Base-by-base conservation (phyloP, 2,329 filamentous ascomycete species). In the Aspergillus chevalieri region DNA sequence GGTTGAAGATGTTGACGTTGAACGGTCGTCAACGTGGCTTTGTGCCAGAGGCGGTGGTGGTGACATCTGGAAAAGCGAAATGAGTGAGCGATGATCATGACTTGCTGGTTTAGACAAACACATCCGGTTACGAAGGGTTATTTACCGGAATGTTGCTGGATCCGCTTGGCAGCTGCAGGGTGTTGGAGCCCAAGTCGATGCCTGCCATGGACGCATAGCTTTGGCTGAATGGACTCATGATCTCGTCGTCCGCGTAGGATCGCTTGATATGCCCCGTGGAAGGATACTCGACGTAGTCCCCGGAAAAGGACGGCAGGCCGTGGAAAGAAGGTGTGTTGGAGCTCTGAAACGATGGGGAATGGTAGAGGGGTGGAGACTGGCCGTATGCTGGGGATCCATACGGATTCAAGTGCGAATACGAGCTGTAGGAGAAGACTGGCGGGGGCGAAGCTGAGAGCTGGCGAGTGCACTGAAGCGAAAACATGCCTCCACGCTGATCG, bases 401-500 rank as follows among this genome's bases (percentile, higher is more conserved):
- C 43, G 67, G 64, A 44, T 80, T 77, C 24, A 68, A 60, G 3
- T 72, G 65, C 14, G 73, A 68, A 43, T 76, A 74, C 7, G 77
- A 67, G 24, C 74, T 71, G 57, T 80, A 81, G 17, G 74, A 76
- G 59, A 82, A 80, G 3, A 77, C 62, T 4, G 69, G 78, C 38
- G 80, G 79, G 14, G 80, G 79, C 43, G 79, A 82, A 22, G 78
- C 78, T 19, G 80, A 82, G 24, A 82, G 68, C 59, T 82, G 79
- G 51, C 79, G 74, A 7, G 78, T 80, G 61, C 77, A 78, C 65
- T 81, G 79, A 54, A 79, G 76, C 30, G 75, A 74, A 66, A 82
- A 81, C 76, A 82, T 78, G 53, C 66, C 61, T 50, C 55, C 51
- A 8, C 76, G 72, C 53, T 81, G 78, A 47, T 80, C 78, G 38